phyloP scores from a whole-genome alignment of 768 basidiomycete species.

The Trametes meyenii region DNA sequence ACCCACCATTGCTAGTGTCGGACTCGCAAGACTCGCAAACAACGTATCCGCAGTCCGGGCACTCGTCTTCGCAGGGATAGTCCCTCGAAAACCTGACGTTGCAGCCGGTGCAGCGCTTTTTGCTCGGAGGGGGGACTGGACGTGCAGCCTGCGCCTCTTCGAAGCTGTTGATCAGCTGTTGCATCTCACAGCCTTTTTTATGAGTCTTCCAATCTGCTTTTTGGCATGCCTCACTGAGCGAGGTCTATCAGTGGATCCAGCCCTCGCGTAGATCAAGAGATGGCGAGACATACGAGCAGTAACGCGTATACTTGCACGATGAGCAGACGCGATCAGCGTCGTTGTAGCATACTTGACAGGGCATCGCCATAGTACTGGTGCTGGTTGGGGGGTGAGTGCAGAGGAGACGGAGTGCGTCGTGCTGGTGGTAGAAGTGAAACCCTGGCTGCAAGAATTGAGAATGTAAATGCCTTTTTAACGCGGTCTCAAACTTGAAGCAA shows the following conservation, averaged over 20 bases:
- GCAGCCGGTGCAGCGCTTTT: constrained; percentile 34
- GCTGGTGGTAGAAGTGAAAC: neutral
- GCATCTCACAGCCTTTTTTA: constrained; percentile 39
- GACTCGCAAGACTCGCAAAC: constrained; percentile 38
- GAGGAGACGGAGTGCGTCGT: neutral
- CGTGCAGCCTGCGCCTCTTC: constrained; percentile 28
- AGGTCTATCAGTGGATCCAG: neutral
- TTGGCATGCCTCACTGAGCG: constrained; percentile 29
- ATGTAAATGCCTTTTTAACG: no score
- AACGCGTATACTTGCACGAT: constrained; percentile 20
- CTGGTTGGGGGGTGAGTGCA: neutral
- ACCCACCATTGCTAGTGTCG: constrained; percentile 30
- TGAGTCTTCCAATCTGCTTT: constrained; percentile 35
- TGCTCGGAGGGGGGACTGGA: constrained; percentile 21
- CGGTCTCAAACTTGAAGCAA: no score
- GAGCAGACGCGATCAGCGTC: constrained; percentile 17
- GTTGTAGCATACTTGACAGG: constrained; percentile 9
- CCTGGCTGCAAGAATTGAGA: no score
- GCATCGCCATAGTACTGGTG: neutral
- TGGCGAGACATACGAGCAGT: constrained; percentile 17
- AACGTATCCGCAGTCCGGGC: constrained; percentile 38
- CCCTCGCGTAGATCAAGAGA: neutral
- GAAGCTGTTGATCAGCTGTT: constrained; percentile 33
- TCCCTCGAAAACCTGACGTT: constrained; percentile 26
- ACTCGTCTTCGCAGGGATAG: constrained; percentile 31